Evolutionary conservation across 2,329 filamentous ascomycete species (phyloP), one percentile per base, ranked within the genome.

Genomic region (Penicillium sp.): DNA sequence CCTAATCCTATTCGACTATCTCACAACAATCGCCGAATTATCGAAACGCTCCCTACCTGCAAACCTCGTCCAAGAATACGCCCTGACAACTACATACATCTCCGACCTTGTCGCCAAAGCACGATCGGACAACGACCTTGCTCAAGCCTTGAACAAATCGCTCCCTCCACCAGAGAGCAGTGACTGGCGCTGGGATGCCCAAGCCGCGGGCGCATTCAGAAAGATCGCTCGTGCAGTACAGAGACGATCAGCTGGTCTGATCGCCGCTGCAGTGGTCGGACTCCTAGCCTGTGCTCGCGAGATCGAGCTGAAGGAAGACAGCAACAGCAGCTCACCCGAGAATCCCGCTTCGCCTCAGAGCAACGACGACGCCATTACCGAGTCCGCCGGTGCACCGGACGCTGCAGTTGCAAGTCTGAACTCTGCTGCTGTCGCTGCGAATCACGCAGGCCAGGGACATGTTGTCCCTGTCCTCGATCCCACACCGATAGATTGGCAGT

Each of bases 201-300:
- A 78, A 19, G 70, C 79, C 3, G 82, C 83, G 2, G 66, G 75
- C 9, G 73, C 77, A 1, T 75, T 90, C 45, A 82, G 82, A 48
- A 76, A 75, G 46, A 84, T 89, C 22, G 82, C 85, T 5, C 80
- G 83, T 57, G 77, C 81, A 0, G 85, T 91, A 17, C 80, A 90
- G 64, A 70, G 78, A 42, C 79, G 87, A 35, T 88, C 86, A 3
- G 85, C 87, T 0, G 85, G 81, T 9, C 79, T 93, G 42, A 78
- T 87, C 45, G 85, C 87, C 0, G 84, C 87, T 0, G 82, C 85
- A 4, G 83, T 83, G 10, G 69, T 90, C 29, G 87, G 84, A 0
- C 70, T 91, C 3, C 70, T 91, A 21, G 79, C 77, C 6, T 81
- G 83, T 45, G 83, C 84, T 0, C 82, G 79, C 1, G 87, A 90